phyloP scores from a whole-genome alignment of 2,329 filamentous ascomycete genomes.

The Alternaria longipes region DNA sequence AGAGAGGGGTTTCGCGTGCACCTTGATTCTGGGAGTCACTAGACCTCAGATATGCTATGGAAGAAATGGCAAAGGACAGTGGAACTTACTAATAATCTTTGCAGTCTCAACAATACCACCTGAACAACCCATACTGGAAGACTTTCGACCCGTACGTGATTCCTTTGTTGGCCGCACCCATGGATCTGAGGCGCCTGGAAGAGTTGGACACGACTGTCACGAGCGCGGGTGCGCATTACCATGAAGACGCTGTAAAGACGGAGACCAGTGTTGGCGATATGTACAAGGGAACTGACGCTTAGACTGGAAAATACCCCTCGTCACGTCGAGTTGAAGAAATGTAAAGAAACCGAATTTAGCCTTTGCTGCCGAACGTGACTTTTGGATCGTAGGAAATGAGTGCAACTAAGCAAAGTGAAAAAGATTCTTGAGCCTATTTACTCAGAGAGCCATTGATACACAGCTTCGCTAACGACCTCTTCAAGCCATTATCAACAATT shows the following conservation, averaged over 20 bases:
- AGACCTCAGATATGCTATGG: neutral
- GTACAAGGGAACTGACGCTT: slow-evolving; percentile 20
- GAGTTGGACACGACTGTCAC: slow-evolving; percentile 62
- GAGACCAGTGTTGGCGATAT: slow-evolving; percentile 17
- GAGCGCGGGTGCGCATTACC: slow-evolving; percentile 10
- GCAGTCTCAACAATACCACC: slow-evolving; percentile 56
- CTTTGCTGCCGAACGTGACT: neutral
- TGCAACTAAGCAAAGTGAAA: neutral
- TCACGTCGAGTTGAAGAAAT: neutral
- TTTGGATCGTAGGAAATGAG: neutral
- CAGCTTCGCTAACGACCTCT: neutral
- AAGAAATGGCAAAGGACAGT: too few species aligned
- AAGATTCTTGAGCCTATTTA: neutral
- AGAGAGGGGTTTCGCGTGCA: neutral
- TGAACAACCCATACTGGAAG: slow-evolving; percentile 75
- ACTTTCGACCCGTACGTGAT: slow-evolving; percentile 79
- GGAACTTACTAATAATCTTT: neutral
- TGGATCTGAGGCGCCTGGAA: slow-evolving; percentile 74
- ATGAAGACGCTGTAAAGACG: slow-evolving; percentile 15
- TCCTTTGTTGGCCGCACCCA: slow-evolving; percentile 71
- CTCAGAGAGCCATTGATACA: neutral
- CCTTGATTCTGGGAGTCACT: too few species aligned
- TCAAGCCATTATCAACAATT: neutral
- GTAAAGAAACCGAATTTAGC: neutral
- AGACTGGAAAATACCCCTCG: neutral